A percentile compares a stretch with the other conserved stretches of the same genome.
phyloP scores from a whole-genome alignment of 805 yeast species.

The Teunomyces barrocoloradensis region DNA sequence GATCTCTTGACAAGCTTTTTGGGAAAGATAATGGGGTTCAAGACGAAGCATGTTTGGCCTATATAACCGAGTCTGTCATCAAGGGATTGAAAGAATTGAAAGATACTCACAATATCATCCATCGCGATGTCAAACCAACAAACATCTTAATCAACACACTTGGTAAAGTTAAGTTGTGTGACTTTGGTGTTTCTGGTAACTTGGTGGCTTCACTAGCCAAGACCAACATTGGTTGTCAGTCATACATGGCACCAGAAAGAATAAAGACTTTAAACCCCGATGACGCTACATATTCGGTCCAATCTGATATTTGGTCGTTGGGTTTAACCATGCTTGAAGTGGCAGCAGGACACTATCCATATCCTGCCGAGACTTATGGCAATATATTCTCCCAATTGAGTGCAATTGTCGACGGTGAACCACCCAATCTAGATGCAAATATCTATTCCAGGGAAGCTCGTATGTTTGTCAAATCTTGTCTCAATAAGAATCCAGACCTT shows the following conservation, averaged over 20 bases:
- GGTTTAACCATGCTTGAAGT: conserved; percentile 86
- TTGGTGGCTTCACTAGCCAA: conserved; percentile 92
- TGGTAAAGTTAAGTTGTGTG: conserved; percentile 91
- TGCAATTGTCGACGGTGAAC: conserved; percentile 68
- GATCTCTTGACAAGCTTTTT: conserved; percentile 85
- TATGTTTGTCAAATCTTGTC: conserved; percentile 72
- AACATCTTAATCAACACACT: conserved; percentile 76
- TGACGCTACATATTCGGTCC: conserved; percentile 82
- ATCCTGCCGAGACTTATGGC: conserved; percentile 88
- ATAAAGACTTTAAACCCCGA: conserved; percentile 74
- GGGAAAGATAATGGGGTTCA: conserved; percentile 56
- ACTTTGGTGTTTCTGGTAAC: conserved; percentile 95
- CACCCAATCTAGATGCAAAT: conserved; percentile 22
- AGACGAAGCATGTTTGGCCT: conserved; percentile 77
- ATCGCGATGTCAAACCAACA: conserved; percentile 96
- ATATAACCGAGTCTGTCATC: conserved; percentile 75
- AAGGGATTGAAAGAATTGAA: conserved; percentile 79
- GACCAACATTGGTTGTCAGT: conserved; percentile 96
- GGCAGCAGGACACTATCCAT: conserved; percentile 92
- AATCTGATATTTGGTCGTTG: conserved; percentile 93
- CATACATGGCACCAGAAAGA: conserved; percentile 98
- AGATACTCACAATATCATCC: conserved; percentile 89
- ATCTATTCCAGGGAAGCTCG: conserved; percentile 71
- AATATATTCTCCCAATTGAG: conserved; percentile 89
- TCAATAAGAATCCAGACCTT: conserved; percentile 74